A percentile compares a stretch with the other conserved stretches of the same genome.
phyloP scores from a whole-genome alignment of 768 basidiomycete genomes.

The Suillus lakei region DNA sequence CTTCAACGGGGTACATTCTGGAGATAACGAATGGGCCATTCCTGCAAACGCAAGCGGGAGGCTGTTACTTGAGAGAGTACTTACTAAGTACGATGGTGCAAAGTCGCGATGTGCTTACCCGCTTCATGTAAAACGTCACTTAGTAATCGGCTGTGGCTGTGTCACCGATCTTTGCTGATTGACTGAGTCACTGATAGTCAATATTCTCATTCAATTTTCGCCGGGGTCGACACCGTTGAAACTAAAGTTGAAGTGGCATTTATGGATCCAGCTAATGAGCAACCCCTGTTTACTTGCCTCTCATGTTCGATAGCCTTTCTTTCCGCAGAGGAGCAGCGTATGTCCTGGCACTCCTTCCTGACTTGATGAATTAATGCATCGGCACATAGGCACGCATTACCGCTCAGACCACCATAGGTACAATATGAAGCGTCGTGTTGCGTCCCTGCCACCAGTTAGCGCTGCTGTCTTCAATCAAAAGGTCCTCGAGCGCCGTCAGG shows the following conservation, averaged over 20 bases:
- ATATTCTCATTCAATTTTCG: not conserved
- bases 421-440: conserved; percentile 97
- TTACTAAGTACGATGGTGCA: not conserved
- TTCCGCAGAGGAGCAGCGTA: conserved; percentile 83
- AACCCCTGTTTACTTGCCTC: conserved; percentile 78
- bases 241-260: not conserved
- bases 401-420: conserved; percentile 95
- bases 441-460: conserved; percentile 85
- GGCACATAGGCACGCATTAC: conserved; percentile 75
- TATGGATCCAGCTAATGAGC: conserved; percentile 13
- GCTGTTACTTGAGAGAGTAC: not conserved
- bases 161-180: not conserved
- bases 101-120: not conserved
- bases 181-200: not conserved
- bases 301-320: conserved; percentile 90
- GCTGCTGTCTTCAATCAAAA: conserved; percentile 84
- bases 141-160: not conserved
- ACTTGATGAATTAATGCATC: conserved; percentile 10
- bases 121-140: not conserved
- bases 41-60: not conserved
- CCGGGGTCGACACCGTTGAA: not conserved
- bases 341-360: conserved; percentile 28
- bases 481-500: conserved; percentile 75
- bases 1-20: conserved; percentile 90
- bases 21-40: conserved; percentile 83